Base-by-base conservation (phyloP, 2,329 filamentous ascomycete species). In the Tolypocladium sp. region DNA sequence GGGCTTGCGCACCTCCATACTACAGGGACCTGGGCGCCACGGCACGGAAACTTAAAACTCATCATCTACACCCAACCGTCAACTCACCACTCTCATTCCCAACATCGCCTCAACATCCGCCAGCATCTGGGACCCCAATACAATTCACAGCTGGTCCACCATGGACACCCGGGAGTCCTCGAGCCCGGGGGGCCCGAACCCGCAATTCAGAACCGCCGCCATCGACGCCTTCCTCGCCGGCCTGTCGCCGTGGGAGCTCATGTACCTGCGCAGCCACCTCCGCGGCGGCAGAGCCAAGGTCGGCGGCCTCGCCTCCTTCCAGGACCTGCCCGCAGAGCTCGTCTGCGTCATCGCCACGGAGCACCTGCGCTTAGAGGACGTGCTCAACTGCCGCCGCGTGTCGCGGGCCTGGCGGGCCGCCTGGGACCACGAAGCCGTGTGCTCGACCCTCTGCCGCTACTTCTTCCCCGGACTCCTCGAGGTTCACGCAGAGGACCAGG, bases 381-480 rank as follows among this genome's bases (percentile, higher is more conserved):
- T 68, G 30, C 51, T 67, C 57, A 59, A 49, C 41, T 72, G 70
- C 55, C 61, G 38, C 17, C 30, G 59, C 6, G 70, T 70, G 2
- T 71, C 61, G 12, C 66, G 49, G 15, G 58, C 58, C n/a, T 73
- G 71, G 70, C 59, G 60, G 8, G 27, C 42, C 1, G 30, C 57
- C 8, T 71, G 69, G 69, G 64, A 63, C 15, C 64, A 67, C 35
- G 61, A 58, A 17, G 61, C 58, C 3, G 63, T 72, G 7, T 38
- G 63, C 4, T 38, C 54, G 0, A 59, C 58, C 3, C 60, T 71
- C 6, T 66, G 67, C 44, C 62, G 61, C 5, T 58, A 58, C 27
- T 66, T 71, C 54, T 72, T 70, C 35, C 67, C 69, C 0, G 70
- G 69, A 0, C 59, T 72, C 7, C 37, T 65, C 10, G 64, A 69